Evolutionary conservation across 2,329 filamentous ascomycete genomes (phyloP), one percentile per base, ranked within the genome.

Genomic region (Xylogone sp.): DNA sequence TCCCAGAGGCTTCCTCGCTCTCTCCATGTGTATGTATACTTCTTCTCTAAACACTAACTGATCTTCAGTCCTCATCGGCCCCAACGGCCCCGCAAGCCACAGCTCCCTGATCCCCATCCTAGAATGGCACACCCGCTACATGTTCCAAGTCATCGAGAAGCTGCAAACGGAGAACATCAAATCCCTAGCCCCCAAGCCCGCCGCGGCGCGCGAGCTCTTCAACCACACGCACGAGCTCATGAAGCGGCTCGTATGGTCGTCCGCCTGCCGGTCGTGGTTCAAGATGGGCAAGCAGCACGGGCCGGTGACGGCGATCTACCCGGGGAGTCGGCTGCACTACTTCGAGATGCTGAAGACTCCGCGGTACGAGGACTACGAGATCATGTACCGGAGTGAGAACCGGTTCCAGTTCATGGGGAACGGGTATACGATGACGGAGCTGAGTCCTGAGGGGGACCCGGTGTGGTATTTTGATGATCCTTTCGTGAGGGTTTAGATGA

Each of bases 281-380:
- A 62, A 62, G 51, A 48, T 48, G 19, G 58, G 58, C 2, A 59
- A 54, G 45, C 46, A 31, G 12, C 46, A 56, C 50, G 56, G 57
- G 3, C 53, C 51, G 2, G 57, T 61, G 4, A 71, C 68, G 1
- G 56, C 57, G 3, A 65, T 79, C 2, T 79, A 73, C 71, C 76
- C 76, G 1, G 77, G 76, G 2, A 73, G 69, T 3, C 71, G 71
- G 0, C 68, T 79, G 51, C 76, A 79, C 50, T 79, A 77, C 54
- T 64, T 72, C 47, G 68, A 74, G 49, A 59, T 66, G 12, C 66
- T 75, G 59, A 67, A 67, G 45, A 57, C 61, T 10, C 68, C 69
- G 2, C 63, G 72, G 13, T 74, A 65, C 52, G 72, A 75, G 55
- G 72, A 75, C 57, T 75, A 71, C 57, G 68, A 71, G 22, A 70